Evolutionary conservation across 495 filamentous ascomycete species (phyloP).

Genomic region (Tuber melanosporum): DNA sequence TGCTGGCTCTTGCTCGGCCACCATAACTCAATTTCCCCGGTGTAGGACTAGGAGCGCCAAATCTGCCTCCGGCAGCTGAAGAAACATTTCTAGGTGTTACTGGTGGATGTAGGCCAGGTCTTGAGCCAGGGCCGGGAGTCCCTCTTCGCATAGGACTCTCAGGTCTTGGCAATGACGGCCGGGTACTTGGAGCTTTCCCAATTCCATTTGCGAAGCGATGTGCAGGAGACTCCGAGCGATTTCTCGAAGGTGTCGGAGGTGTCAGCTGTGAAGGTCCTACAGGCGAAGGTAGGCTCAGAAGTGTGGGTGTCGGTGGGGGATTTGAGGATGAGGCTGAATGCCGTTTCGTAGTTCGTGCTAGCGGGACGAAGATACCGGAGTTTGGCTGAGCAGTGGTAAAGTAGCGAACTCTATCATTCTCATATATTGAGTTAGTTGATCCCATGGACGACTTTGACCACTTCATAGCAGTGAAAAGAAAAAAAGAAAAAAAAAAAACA

Average conservation of each 20-base stretch:
- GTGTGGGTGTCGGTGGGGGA: constrained; percentile 60
- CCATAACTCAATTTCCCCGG: constrained; percentile 57
- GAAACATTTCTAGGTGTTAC: constrained; percentile 43
- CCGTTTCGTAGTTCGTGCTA: constrained; percentile 72
- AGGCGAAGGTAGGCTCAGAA: constrained; percentile 31
- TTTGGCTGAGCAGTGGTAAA: constrained; percentile 72
- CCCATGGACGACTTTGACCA: background rate
- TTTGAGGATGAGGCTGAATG: constrained; percentile 54
- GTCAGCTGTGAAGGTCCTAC: constrained; percentile 19
- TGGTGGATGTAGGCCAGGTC: constrained; percentile 34
- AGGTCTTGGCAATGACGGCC: constrained; percentile 62
- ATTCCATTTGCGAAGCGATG: constrained; percentile 50
- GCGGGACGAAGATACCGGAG: constrained; percentile 89
- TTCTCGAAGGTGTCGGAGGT: constrained; percentile 31
- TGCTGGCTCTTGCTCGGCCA: constrained; percentile 51
- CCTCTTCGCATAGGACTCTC: constrained; percentile 35
- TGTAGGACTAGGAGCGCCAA: constrained; percentile 55
- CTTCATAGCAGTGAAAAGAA: background rate
- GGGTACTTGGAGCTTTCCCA: constrained; percentile 61
- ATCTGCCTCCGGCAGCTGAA: constrained; percentile 41
- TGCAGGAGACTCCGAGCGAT: constrained; percentile 36
- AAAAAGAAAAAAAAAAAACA: background rate
- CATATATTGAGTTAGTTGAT: background rate
- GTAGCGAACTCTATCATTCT: constrained; percentile 58
- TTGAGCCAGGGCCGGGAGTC: constrained; percentile 28